Percentiles rank a stretch among this genome's conserved stretches.
Conservation (phyloP, 805 yeast genomes). For the Starmerella etchellsii region DNA sequence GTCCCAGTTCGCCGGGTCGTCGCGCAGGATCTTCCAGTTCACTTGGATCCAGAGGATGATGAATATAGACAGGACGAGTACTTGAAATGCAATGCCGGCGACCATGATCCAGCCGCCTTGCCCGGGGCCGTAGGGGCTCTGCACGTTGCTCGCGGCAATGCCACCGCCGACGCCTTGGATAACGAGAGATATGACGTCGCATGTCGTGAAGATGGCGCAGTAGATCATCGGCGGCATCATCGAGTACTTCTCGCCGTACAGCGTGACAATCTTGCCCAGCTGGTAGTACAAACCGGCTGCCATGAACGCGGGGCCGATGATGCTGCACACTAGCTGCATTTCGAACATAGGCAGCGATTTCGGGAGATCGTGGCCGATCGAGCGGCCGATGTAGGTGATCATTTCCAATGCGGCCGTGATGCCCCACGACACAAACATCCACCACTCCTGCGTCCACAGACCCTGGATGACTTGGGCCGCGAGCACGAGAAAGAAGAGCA, state of each 20-base stretch:
- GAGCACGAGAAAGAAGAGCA: constrained; percentile 40
- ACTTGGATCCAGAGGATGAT: constrained; percentile 39
- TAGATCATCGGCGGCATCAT: constrained; percentile 43
- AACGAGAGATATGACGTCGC: constrained; percentile 51
- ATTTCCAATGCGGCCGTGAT: constrained; percentile 49
- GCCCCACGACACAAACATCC: constrained; percentile 49
- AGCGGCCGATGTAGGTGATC: constrained; percentile 54
- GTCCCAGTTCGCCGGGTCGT: constrained; percentile 11
- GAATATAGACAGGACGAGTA: constrained; percentile 52
- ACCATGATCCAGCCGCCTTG: constrained; percentile 58
- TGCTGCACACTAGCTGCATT: constrained; percentile 54
- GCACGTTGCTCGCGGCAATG: constrained; percentile 36
- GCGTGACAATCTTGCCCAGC: constrained; percentile 51
- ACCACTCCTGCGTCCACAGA: constrained; percentile 41
- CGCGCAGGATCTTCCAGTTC: constrained; percentile 6
- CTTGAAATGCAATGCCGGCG: constrained; percentile 70
- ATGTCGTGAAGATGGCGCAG: constrained; percentile 49
- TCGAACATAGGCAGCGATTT: constrained; percentile 34
- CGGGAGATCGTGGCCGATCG: constrained; percentile 32
- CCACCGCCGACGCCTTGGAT: constrained; percentile 74
- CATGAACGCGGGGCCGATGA: constrained; percentile 69
- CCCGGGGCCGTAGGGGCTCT: constrained; percentile 28
- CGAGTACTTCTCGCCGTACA: constrained; percentile 47
- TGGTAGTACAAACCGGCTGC: constrained; percentile 74
- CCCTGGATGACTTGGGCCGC: constrained; percentile 34